Evolutionary conservation across 768 basidiomycete species (phyloP).

Genomic region (Mycena epipterygia): DNA sequence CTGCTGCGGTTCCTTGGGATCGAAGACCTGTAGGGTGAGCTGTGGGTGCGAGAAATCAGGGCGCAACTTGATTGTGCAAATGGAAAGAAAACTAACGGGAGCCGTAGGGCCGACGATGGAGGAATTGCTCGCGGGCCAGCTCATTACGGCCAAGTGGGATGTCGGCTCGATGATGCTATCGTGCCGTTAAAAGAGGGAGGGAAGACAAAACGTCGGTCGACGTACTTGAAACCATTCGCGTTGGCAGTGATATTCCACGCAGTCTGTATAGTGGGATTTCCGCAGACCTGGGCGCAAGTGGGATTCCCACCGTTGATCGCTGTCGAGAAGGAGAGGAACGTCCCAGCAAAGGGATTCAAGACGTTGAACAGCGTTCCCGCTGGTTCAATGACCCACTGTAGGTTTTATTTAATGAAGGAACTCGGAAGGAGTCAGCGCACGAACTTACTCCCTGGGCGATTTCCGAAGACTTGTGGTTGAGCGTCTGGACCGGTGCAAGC

Average conservation of each 20-base stretch:
- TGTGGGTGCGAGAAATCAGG: not conserved
- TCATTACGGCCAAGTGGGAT: not conserved
- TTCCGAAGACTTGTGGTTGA: not conserved
- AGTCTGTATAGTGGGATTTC: not conserved
- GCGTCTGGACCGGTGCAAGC: slow-evolving; percentile 14
- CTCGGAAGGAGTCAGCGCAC: no score
- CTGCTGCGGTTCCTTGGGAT: not conserved
- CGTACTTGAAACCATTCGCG: slow-evolving; percentile 2
- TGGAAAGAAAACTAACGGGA: not conserved
- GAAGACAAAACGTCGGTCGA: not conserved
- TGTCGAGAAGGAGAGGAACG: slow-evolving; percentile 7
- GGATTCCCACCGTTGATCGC: not conserved
- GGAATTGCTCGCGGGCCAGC: slow-evolving; percentile 13
- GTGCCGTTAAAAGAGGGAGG: not conserved
- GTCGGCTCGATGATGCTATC: slow-evolving; percentile 12
- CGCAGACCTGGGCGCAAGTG: slow-evolving; percentile 4
- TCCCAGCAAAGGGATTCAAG: not conserved
- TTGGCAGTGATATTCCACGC: not conserved
- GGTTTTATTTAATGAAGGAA: not conserved
- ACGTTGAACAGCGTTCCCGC: slow-evolving; percentile 1
- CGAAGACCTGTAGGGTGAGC: slow-evolving; percentile 1
- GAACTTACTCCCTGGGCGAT: not conserved
- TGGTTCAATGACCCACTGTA: not conserved
- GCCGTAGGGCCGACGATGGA: not conserved
- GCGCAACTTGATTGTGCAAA: not conserved